Conservation (phyloP, 768 basidiomycete species). For the Boletus edulis region DNA sequence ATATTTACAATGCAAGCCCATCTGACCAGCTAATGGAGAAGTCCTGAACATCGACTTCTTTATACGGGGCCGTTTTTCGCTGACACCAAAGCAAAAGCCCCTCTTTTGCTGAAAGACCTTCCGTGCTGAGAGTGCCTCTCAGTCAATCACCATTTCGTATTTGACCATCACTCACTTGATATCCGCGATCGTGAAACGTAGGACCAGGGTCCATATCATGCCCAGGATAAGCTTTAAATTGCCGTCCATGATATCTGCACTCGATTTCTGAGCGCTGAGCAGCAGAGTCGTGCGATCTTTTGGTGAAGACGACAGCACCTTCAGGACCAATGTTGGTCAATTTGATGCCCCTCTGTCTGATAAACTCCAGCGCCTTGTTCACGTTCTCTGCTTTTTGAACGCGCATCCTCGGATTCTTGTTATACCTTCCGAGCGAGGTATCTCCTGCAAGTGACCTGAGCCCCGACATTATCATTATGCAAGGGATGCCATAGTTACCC, state of each 20-base stretch:
- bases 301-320: constrained; percentile 44
- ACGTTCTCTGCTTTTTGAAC: constrained; percentile 99
- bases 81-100: constrained; percentile 98
- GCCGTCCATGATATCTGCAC: constrained; percentile 96
- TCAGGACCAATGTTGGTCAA: constrained; percentile 98
- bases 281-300: not conserved
- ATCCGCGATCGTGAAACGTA: constrained; percentile 96
- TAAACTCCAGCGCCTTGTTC: constrained; percentile 94
- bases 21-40: constrained; percentile 93
- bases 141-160: not conserved
- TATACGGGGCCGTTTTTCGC: constrained; percentile 88
- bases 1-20: constrained; percentile 85
- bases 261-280: constrained; percentile 3
- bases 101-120: constrained; percentile 98
- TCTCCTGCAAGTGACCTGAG: constrained; percentile 53
- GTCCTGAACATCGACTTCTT: constrained; percentile 90
- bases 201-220: constrained; percentile 98
- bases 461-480: constrained; percentile 1
- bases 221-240: constrained; percentile 97
- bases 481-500: constrained; percentile 48
- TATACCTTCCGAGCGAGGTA: constrained; percentile 91
- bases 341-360: constrained; percentile 90
- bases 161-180: constrained; percentile 68
- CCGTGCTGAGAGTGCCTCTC: constrained; percentile 61
- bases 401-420: constrained; percentile 84